Conservation (phyloP, 306 rosid species). For the Trichosanthes truncata region DNA sequence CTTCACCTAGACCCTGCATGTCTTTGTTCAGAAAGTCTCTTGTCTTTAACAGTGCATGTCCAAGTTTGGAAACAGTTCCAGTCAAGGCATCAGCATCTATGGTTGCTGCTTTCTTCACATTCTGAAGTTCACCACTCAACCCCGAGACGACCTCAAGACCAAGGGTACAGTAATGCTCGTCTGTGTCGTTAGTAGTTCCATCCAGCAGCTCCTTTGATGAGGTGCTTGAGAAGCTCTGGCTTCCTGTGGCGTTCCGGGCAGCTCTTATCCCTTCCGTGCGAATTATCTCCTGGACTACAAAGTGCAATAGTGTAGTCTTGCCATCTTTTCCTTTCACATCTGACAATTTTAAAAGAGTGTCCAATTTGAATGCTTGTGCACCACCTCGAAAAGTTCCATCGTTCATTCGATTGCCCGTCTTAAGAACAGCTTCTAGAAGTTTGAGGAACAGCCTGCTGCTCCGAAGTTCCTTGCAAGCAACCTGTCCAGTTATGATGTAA, state of each 20-base stretch:
- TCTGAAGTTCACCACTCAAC: constrained; percentile 61
- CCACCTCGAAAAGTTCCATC: constrained; percentile 93
- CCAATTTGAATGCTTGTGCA: constrained; percentile 92
- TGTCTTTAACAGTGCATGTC: constrained; percentile 41
- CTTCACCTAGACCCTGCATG: constrained; percentile 24
- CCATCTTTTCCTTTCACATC: constrained; percentile 96
- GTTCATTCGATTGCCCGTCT: constrained; percentile 97
- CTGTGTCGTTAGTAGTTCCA: constrained; percentile 29
- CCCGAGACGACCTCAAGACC: constrained; percentile 74
- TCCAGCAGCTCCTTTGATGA: constrained; percentile 55
- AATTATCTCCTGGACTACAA: constrained; percentile 88
- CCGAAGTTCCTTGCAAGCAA: constrained; percentile 75
- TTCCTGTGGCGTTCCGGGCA: constrained; percentile 47
- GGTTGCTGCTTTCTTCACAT: constrained; percentile 71
- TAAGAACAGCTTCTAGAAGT: constrained; percentile 98
- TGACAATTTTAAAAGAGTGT: constrained; percentile 74
- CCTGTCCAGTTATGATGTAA: constrained; percentile 33
- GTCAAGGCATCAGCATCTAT: constrained; percentile 69
- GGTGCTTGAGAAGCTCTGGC: constrained; percentile 46
- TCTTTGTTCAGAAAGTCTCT: constrained; percentile 49
- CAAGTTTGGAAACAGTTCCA: constrained; percentile 71
- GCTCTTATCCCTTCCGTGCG: constrained; percentile 87
- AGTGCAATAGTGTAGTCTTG: constrained; percentile 80
- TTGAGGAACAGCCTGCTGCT: constrained; percentile 85
- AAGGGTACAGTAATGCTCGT: constrained; percentile 48